Base-by-base conservation (phyloP, 805 yeast genomes). In the Yarrowia sp. region DNA sequence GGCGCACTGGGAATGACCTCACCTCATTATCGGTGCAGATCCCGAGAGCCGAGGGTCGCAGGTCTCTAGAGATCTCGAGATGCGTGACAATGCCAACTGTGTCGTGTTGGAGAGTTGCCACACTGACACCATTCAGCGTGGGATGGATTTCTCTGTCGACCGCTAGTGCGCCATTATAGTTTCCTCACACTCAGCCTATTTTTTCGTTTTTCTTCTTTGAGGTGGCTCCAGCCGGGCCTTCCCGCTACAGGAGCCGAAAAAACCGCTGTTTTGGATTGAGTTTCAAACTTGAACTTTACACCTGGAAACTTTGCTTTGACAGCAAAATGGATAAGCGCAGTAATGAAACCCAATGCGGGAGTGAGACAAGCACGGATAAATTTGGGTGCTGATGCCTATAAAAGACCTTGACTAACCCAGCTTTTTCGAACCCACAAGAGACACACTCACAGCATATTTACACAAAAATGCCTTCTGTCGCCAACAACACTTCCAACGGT, bases 251-350 rank as follows among this genome's bases (percentile, higher is more conserved):
- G 59, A 54, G 61, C 61, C 44, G 46, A 54, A 51, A 49, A 51
- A 35, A 51, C 58, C 41, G 19, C 61, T 38, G 46, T 54, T 36
- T 54, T n/a, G 61, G 40, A 54, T 54, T 36, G 61, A 38, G 58
- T 51, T 51, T 51, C 30, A 22, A 35, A 19, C 19, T 38, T 24
- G 14, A 54, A 54, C 61, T 54, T 35, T 54, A 54, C 61, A 54
- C 46, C 26, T 54, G 35, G 28, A 38, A 54, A 54, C 61, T 22
- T 54, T 54, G 35, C 46, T 54, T 54, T 54, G 61, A 38, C 44
- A 54, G 61, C 61, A 54, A 54, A 54, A 54, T 54, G 61, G 46
- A 54, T 54, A 54, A 38, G 61, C 61, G 61, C 61, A 54, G 61
- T 54, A 54, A 54, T 54, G 61, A 54, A 54, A 54, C 61, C 61